A percentile compares a stretch with the other conserved stretches of the same genome.
Conservation (phyloP, 345 rosid species). For the Salix udensis region DNA sequence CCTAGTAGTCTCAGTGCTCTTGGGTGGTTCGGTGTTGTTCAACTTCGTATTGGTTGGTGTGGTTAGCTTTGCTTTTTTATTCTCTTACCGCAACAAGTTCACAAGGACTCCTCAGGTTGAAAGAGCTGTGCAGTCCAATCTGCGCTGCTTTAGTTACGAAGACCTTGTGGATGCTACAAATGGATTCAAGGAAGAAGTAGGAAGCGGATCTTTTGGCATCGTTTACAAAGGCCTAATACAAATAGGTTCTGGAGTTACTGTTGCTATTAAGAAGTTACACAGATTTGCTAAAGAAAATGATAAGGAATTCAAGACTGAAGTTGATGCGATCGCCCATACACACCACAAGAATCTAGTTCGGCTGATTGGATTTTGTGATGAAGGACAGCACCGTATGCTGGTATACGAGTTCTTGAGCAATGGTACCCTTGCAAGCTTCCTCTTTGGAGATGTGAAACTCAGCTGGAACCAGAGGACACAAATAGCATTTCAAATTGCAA, state of each 20-base stretch:
- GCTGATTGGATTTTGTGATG: slow-evolving; percentile 33
- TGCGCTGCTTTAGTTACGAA: slow-evolving; percentile 26
- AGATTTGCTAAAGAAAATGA: not conserved
- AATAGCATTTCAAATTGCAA: slow-evolving; percentile 6
- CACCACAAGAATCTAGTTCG: slow-evolving; percentile 36
- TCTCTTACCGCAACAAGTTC: slow-evolving; percentile 2
- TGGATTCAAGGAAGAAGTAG: slow-evolving; percentile 38
- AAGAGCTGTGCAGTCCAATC: slow-evolving; percentile 13
- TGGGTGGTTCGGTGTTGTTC: slow-evolving; percentile 26
- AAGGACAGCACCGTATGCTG: slow-evolving; percentile 20
- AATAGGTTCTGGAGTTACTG: not conserved
- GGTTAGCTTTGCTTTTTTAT: not conserved
- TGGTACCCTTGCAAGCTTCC: slow-evolving; percentile 18
- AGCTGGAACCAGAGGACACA: slow-evolving; percentile 18
- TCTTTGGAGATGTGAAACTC: slow-evolving; percentile 10
- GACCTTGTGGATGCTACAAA: slow-evolving; percentile 36
- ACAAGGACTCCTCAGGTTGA: too few relatives aligned
- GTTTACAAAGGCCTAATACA: slow-evolving; percentile 22
- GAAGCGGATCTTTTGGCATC: slow-evolving; percentile 29
- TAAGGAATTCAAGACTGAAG: slow-evolving; percentile 27
- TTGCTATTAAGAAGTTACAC: slow-evolving; percentile 26
- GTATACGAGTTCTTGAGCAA: slow-evolving; percentile 35
- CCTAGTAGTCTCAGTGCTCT: slow-evolving; percentile 13
- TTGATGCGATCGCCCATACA: slow-evolving; percentile 23
- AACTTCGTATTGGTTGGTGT: slow-evolving; percentile 20